Percentiles rank a stretch among this genome's conserved stretches.
Evolutionary conservation across 768 basidiomycete genomes (phyloP).

Genomic region (Vararia minispora): DNA sequence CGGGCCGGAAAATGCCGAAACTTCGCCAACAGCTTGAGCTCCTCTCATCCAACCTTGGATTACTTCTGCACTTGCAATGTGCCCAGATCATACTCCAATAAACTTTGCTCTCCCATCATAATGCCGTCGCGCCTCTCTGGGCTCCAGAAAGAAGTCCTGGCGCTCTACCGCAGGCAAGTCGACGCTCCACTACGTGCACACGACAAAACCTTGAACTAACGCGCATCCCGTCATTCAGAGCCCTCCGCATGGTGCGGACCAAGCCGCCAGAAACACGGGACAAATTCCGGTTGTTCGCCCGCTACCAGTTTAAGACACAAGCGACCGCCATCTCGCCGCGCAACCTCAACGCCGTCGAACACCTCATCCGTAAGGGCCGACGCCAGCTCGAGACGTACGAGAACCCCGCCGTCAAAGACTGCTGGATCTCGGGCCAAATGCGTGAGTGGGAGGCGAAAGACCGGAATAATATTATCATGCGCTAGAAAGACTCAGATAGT

Average conservation of each 20-base stretch:
- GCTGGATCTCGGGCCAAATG: slow-evolving; percentile 67
- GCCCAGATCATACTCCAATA: no score
- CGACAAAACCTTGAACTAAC: not conserved
- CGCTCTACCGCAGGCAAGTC: slow-evolving; percentile 41
- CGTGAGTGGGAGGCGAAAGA: slow-evolving; percentile 41
- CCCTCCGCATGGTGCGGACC: slow-evolving; percentile 59
- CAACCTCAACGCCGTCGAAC: slow-evolving; percentile 60
- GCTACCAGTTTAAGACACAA: slow-evolving; percentile 58
- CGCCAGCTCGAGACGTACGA: slow-evolving; percentile 66
- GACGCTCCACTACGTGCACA: not conserved
- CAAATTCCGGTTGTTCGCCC: slow-evolving; percentile 59
- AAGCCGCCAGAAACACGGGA: slow-evolving; percentile 51
- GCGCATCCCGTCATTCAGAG: slow-evolving; percentile 45
- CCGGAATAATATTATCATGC: slow-evolving; percentile 7
- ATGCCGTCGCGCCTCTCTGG: slow-evolving; percentile 31
- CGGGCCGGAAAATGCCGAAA: no score
- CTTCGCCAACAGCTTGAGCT: no score
- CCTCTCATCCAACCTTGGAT: no score
- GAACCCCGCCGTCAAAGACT: slow-evolving; percentile 55
- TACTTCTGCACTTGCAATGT: no score
- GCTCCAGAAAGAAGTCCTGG: slow-evolving; percentile 40
- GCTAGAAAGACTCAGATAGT: no score
- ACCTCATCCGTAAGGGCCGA: slow-evolving; percentile 57
- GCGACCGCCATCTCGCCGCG: slow-evolving; percentile 51
- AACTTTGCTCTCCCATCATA: no score